Conservation (phyloP, 331 rosid genomes). For the Erythrophleum ivorense region DNA sequence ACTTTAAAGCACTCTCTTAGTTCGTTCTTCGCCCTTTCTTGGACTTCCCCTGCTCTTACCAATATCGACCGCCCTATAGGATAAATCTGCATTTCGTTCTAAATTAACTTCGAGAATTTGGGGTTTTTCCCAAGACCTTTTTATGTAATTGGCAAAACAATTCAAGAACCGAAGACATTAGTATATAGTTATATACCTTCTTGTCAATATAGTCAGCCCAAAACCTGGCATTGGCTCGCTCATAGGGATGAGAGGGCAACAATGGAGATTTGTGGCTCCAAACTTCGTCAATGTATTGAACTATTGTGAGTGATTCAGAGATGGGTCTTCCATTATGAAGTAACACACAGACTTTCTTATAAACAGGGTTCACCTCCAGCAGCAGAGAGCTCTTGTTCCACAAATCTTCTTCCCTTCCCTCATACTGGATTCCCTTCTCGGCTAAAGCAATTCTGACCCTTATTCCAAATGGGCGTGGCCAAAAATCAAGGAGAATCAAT, state of each 20-base stretch:
- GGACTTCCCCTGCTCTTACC: slow-evolving; percentile 40
- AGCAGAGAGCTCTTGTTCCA: slow-evolving; percentile 30
- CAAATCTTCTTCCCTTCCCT: slow-evolving; percentile 29
- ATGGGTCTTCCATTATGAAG: slow-evolving; percentile 38
- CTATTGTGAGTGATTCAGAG: slow-evolving; percentile 36
- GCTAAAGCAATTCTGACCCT: slow-evolving; percentile 30
- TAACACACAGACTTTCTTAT: slow-evolving; percentile 37
- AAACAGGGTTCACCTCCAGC: slow-evolving; percentile 34
- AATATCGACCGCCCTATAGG: slow-evolving; percentile 27
- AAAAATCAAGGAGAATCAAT: slow-evolving; percentile 30
- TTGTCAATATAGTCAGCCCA: slow-evolving; percentile 11
- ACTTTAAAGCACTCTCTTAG: slow-evolving; percentile 28
- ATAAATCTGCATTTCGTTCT: slow-evolving; percentile 31
- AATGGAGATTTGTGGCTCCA: slow-evolving; percentile 28
- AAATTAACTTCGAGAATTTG: no score
- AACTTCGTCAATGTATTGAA: slow-evolving; percentile 37
- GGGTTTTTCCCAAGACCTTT: no score
- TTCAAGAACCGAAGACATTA: no score
- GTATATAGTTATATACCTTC: not conserved
- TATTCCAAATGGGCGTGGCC: slow-evolving; percentile 41
- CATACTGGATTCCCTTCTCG: slow-evolving; percentile 33
- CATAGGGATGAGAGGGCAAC: slow-evolving; percentile 4
- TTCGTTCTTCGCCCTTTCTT: slow-evolving; percentile 42
- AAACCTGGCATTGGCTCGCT: slow-evolving; percentile 19
- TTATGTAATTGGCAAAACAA: not conserved